phyloP scores from a whole-genome alignment of 2,329 filamentous ascomycete genomes.

The Niveomyces coronatus region DNA sequence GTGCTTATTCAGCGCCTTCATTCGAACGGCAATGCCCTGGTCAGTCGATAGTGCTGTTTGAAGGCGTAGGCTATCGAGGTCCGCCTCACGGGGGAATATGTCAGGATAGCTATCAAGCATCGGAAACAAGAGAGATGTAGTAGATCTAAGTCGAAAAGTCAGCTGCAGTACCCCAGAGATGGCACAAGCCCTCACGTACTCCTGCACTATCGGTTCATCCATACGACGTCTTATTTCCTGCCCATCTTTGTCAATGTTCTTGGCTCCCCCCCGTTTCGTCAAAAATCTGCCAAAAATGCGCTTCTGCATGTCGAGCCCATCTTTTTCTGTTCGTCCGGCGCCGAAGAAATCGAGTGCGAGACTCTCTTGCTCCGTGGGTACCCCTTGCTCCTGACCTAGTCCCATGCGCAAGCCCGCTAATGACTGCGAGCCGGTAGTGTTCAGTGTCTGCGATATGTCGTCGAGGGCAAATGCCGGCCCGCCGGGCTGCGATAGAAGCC shows the following conservation, averaged over 20 bases:
- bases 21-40: conserved; percentile 56
- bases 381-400: conserved; percentile 28
- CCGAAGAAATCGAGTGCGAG: conserved; percentile 23
- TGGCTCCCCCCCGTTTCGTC: conserved; percentile 5
- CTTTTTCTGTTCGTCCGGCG: conserved; percentile 10
- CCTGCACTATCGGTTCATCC: conserved; percentile 10
- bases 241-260: conserved; percentile 5
- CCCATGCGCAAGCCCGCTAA: conserved; percentile 67
- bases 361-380: conserved; percentile 18
- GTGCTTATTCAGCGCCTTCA: conserved; percentile 56
- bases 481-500: conserved; percentile 43
- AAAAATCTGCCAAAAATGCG: conserved; percentile 12
- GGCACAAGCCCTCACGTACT: conserved; percentile 5
- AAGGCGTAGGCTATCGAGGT: conserved; percentile 27
- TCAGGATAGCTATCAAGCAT: conserved; percentile 74
- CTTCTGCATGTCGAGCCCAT: conserved; percentile 4
- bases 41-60: conserved; percentile 61
- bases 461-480: conserved; percentile 40
- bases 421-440: conserved; percentile 66
- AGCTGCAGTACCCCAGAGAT: not conserved
- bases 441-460: conserved; percentile 56
- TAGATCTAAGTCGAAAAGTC: conserved; percentile 26
- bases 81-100: conserved; percentile 48
- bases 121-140: conserved; percentile 55
- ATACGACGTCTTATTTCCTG: conserved; percentile 9